Evolutionary conservation across 345 rosid genomes (phyloP).

Genomic region (Psidium friedrichsthalianum): DNA sequence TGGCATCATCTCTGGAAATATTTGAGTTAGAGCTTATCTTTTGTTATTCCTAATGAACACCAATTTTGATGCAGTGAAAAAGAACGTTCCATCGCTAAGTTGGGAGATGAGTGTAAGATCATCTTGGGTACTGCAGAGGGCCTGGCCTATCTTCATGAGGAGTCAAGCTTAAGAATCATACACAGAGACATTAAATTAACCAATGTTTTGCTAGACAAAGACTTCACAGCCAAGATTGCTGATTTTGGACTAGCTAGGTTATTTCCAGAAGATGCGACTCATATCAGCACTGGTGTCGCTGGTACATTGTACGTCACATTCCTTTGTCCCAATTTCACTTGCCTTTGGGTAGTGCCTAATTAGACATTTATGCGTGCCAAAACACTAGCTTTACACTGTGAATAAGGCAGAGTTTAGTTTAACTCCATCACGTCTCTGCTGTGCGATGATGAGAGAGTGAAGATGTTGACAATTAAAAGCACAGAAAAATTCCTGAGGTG

Average conservation of each 20-base stretch:
- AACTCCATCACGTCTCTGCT: background rate
- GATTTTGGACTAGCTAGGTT: constrained; percentile 88
- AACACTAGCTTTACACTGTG: background rate
- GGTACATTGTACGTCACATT: constrained; percentile 63
- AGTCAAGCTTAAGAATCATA: constrained; percentile 59
- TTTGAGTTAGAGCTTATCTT: background rate
- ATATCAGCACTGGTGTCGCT: constrained; percentile 66
- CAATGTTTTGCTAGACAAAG: constrained; percentile 61
- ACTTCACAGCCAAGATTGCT: constrained; percentile 66
- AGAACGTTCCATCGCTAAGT: constrained; percentile 24
- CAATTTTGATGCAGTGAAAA: constrained; percentile 28
- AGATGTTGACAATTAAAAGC: background rate
- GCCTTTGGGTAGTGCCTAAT: background rate
- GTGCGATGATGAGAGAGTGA: background rate
- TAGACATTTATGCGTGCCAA: background rate
- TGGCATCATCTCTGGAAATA: background rate
- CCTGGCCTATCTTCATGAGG: constrained; percentile 73
- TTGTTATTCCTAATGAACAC: background rate
- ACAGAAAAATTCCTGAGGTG: background rate
- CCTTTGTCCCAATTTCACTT: background rate
- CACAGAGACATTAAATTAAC: constrained; percentile 85
- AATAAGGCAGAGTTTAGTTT: background rate
- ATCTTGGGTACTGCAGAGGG: constrained; percentile 74
- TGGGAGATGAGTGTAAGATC: constrained; percentile 49
- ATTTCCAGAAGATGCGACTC: constrained; percentile 58